These are phyloP conservation scores for Lolium perenne DNA, from an alignment of 176 grass and related monocot species.

Conservation along the genomic window DNA sequence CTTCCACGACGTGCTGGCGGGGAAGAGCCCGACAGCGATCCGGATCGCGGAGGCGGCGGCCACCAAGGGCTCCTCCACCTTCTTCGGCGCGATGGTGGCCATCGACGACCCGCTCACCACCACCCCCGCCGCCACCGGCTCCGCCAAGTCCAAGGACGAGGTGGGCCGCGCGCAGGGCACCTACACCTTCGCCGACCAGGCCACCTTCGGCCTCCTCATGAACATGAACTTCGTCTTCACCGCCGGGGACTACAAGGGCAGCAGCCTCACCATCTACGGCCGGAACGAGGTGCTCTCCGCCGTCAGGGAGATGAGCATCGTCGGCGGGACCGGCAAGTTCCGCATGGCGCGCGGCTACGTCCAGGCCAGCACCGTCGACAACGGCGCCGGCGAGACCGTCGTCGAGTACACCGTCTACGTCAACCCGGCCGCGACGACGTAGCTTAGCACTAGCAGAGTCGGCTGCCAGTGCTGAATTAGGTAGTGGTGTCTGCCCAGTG, in stretches of 20 bases:
- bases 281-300: conserved; percentile 56
- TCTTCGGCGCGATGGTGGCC: conserved; percentile 61
- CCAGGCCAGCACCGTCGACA: conserved; percentile 46
- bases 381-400: conserved; percentile 40
- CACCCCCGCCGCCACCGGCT: conserved; percentile 15
- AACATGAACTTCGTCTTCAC: conserved; percentile 80
- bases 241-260: conserved; percentile 71
- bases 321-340: conserved; percentile 76
- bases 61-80: conserved; percentile 35
- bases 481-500: not conserved
- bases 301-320: conserved; percentile 76
- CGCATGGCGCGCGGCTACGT: conserved; percentile 61
- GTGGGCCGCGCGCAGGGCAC: conserved; percentile 78
- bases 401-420: conserved; percentile 80
- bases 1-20: conserved; percentile 61
- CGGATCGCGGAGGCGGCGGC: conserved; percentile 46
- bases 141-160: conserved; percentile 26
- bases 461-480: no score
- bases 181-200: conserved; percentile 55
- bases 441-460: not conserved
- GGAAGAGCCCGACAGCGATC: conserved; percentile 40
- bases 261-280: conserved; percentile 59
- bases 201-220: conserved; percentile 60
- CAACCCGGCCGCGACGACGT: not conserved
- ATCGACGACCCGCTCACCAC: conserved; percentile 81